Percentiles rank a stretch among this genome's conserved stretches.
These are phyloP conservation scores for Anthracocystis setariae DNA, from an alignment of 1,284 basidiomycete genomes.

Conservation along the genomic window DNA sequence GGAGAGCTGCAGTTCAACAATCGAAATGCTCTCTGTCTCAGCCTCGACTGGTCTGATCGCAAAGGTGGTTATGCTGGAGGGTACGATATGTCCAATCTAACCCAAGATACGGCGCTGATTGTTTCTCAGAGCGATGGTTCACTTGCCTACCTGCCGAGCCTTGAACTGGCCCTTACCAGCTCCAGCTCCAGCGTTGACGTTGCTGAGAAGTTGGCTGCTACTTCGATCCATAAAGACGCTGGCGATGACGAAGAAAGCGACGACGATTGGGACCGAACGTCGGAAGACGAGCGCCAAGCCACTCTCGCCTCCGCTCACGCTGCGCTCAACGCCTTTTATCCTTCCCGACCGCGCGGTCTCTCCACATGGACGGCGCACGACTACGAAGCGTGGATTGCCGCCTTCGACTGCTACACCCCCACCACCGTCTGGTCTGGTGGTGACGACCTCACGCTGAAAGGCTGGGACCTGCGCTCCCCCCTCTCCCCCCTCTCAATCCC, in stretches of 20 bases:
- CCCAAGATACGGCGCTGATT: constrained; percentile 40
- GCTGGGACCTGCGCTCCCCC: constrained; percentile 78
- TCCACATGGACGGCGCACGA: constrained; percentile 85
- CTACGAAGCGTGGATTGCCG: constrained; percentile 91
- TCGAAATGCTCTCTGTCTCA: constrained; percentile 57
- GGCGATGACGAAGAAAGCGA: constrained; percentile 16
- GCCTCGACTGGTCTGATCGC: constrained; percentile 65
- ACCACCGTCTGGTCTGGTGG: constrained; percentile 86
- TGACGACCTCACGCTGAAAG: constrained; percentile 88
- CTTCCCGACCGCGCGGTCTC: constrained; percentile 36
- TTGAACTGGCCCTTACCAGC: constrained; percentile 17
- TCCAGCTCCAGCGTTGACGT: constrained; percentile 5
- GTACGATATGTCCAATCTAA: constrained; percentile 2
- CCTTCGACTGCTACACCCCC: constrained; percentile 82
- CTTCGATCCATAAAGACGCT: constrained; percentile 14
- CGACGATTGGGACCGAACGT: constrained; percentile 33
- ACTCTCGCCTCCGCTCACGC: constrained; percentile 7
- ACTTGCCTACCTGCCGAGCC: constrained; percentile 55
- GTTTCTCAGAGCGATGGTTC: constrained; percentile 66
- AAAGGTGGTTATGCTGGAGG: constrained; percentile 20
- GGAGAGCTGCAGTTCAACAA: constrained; percentile 53
- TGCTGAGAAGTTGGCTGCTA: neutral
- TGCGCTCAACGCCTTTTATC: constrained; percentile 21
- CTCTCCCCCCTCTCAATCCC: constrained; percentile 18
- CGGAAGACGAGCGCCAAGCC: constrained; percentile 30